phyloP scores from a whole-genome alignment of 805 yeast species.

The Hanseniaspora meyeri region DNA sequence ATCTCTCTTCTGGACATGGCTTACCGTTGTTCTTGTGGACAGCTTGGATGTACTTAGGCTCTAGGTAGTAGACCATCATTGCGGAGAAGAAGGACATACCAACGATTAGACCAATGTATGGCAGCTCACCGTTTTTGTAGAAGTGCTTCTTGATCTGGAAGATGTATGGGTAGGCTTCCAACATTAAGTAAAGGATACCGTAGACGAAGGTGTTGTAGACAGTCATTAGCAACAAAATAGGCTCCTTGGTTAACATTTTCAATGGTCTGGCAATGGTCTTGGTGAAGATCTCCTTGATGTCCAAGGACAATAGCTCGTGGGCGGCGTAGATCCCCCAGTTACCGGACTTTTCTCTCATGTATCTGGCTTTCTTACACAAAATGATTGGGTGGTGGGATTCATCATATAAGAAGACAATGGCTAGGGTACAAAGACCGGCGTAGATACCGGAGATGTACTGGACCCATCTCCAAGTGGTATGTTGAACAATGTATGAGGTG shows the following conservation, averaged over 20 bases:
- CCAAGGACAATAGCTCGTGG: slow-evolving; percentile 50
- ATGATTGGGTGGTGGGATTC: slow-evolving; percentile 69
- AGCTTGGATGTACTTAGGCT: slow-evolving; percentile 38
- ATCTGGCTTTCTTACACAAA: slow-evolving; percentile 48
- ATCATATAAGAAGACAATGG: slow-evolving; percentile 33
- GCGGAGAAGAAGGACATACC: slow-evolving; percentile 54
- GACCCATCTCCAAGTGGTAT: slow-evolving; percentile 78
- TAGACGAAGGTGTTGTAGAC: slow-evolving; percentile 67
- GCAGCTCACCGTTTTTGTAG: slow-evolving; percentile 44
- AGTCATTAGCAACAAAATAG: slow-evolving; percentile 55
- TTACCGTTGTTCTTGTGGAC: slow-evolving; percentile 43
- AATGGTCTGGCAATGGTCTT: slow-evolving; percentile 60
- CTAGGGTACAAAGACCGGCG: slow-evolving; percentile 30
- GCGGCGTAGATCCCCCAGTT: slow-evolving; percentile 77
- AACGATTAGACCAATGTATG: slow-evolving; percentile 62
- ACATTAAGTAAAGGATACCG: slow-evolving; percentile 61
- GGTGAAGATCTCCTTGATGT: slow-evolving; percentile 45
- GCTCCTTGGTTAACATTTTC: slow-evolving; percentile 54
- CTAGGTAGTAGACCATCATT: slow-evolving; percentile 39
- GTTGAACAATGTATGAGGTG: slow-evolving; percentile 55
- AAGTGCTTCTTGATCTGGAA: slow-evolving; percentile 52
- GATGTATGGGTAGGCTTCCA: slow-evolving; percentile 66
- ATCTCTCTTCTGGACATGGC: slow-evolving; percentile 68
- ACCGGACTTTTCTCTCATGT: slow-evolving; percentile 53
- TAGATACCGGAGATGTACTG: slow-evolving; percentile 58